Percentiles rank a stretch among this genome's conserved stretches.
These are phyloP conservation scores for Fusarium nodosum DNA, from an alignment of 2,329 filamentous ascomycete genomes.

Conservation along the genomic window DNA sequence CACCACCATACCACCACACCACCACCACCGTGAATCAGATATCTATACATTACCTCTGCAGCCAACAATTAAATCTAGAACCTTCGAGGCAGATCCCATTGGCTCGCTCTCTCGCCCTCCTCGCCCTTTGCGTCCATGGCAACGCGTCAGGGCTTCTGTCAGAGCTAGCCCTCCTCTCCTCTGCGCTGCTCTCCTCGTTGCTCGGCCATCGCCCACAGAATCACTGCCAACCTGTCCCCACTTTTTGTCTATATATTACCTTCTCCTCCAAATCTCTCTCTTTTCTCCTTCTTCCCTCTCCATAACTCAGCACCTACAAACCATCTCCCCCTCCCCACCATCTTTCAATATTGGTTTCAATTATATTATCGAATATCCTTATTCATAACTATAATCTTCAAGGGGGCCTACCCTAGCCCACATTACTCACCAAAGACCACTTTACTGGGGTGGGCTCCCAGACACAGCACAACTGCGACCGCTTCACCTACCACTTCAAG, in stretches of 20 bases:
- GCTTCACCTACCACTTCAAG: background rate
- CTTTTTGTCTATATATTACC: background rate
- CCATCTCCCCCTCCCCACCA: background rate
- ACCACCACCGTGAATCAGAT: background rate
- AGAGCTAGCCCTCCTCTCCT: background rate
- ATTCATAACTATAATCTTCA: background rate
- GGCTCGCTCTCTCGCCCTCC: background rate
- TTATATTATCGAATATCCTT: background rate
- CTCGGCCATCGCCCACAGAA: background rate
- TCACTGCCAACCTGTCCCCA: background rate
- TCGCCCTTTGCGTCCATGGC: background rate
- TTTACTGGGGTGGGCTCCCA: too few species aligned
- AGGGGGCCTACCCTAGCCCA: background rate
- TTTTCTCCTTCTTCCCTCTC: slow-evolving; percentile 1
- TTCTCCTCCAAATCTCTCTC: background rate
- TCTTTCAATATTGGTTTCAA: too few species aligned
- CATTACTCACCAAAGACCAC: too few species aligned
- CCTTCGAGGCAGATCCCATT: background rate
- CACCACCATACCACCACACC: slow-evolving; percentile 1
- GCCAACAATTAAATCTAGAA: background rate
- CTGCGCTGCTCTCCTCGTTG: background rate
- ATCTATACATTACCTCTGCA: background rate
- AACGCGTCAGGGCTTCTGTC: background rate
- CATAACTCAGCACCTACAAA: background rate
- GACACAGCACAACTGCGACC: too few species aligned